These are phyloP conservation scores for Moesziomyces globuligerus DNA, from an alignment of 1,284 basidiomycete species.

Conservation along the genomic window DNA sequence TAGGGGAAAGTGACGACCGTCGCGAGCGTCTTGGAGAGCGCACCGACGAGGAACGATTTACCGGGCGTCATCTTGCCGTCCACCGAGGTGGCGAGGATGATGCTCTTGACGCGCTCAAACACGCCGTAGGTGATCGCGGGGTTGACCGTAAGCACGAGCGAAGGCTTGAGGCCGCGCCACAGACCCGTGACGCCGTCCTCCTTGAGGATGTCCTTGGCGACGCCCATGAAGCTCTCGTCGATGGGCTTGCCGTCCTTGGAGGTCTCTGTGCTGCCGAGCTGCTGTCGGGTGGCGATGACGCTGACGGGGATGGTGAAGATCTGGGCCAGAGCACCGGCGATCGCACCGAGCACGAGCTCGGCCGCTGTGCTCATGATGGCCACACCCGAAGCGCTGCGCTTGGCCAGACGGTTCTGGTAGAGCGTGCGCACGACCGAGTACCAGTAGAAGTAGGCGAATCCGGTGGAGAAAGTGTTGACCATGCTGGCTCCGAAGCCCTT, in stretches of 20 bases:
- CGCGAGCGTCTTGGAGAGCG: slow-evolving; percentile 92
- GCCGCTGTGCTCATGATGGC: slow-evolving; percentile 56
- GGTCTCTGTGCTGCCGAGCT: slow-evolving; percentile 68
- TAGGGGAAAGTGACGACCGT: slow-evolving; percentile 72
- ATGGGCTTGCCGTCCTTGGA: slow-evolving; percentile 66
- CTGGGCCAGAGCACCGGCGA: slow-evolving; percentile 93
- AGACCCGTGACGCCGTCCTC: slow-evolving; percentile 91
- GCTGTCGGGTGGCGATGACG: slow-evolving; percentile 97
- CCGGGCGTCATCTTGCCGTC: slow-evolving; percentile 80
- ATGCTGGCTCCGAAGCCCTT: slow-evolving; percentile 96
- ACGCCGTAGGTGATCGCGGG: slow-evolving; percentile 98
- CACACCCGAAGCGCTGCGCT: slow-evolving; percentile 35
- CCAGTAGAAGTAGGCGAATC: slow-evolving; percentile 99
- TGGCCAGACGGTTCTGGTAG: slow-evolving; percentile 70
- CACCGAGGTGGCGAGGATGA: slow-evolving; percentile 70
- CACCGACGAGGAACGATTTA: slow-evolving; percentile 87
- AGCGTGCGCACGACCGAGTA: slow-evolving; percentile 88
- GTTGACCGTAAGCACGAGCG: slow-evolving; percentile 89
- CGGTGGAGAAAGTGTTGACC: slow-evolving; percentile 94
- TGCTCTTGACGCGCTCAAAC: slow-evolving; percentile 84
- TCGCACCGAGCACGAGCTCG: slow-evolving; percentile 81
- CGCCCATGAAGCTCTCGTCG: slow-evolving; percentile 74
- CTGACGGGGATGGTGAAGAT: slow-evolving; percentile 98
- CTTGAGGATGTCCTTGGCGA: slow-evolving; percentile 86
- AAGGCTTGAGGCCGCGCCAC: slow-evolving; percentile 93